These are phyloP conservation scores for Heterobasidion irregulare DNA, from an alignment of 1,284 basidiomycete genomes.

Conservation along the genomic window DNA sequence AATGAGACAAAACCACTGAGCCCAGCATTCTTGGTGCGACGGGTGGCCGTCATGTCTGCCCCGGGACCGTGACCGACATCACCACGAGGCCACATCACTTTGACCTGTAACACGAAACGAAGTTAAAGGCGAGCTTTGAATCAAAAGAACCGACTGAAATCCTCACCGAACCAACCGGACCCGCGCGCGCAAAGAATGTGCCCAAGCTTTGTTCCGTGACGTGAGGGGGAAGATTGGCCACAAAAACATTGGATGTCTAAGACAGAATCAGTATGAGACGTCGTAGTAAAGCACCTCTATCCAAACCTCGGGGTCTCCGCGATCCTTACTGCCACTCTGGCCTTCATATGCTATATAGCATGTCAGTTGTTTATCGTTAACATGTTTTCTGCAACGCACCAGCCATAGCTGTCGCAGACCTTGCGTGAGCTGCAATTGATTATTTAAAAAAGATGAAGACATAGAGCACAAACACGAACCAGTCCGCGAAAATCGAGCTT, in stretches of 20 bases:
- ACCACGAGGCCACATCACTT: slow-evolving; percentile 92
- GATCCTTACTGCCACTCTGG: slow-evolving; percentile 82
- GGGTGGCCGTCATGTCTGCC: slow-evolving; percentile 62
- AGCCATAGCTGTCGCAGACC: slow-evolving; percentile 82
- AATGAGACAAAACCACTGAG: slow-evolving; percentile 94
- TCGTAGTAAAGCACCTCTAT: slow-evolving; percentile 19
- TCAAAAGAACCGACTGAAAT: not conserved
- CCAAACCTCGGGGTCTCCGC: slow-evolving; percentile 72
- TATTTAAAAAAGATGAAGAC: slow-evolving; percentile 4
- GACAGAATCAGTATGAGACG: not conserved
- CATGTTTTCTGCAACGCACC: slow-evolving; percentile 32
- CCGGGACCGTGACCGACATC: slow-evolving; percentile 60
- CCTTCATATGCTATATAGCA: slow-evolving; percentile 63
- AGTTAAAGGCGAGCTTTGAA: slow-evolving; percentile 4
- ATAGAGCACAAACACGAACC: slow-evolving; percentile 32
- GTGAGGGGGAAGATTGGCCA: slow-evolving; percentile 81
- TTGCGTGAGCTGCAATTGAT: slow-evolving; percentile 30
- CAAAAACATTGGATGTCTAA: slow-evolving; percentile 91
- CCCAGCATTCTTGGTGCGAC: slow-evolving; percentile 60
- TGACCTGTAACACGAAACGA: slow-evolving; percentile 48
- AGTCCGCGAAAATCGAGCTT: slow-evolving; percentile 70
- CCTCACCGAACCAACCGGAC: slow-evolving; percentile 31
- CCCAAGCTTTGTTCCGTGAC: slow-evolving; percentile 82
- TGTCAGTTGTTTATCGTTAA: not conserved
- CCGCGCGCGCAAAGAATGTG: slow-evolving; percentile 72